Conservation (phyloP, 2,329 filamentous ascomycete genomes). For the Scedosporium dehoogii region DNA sequence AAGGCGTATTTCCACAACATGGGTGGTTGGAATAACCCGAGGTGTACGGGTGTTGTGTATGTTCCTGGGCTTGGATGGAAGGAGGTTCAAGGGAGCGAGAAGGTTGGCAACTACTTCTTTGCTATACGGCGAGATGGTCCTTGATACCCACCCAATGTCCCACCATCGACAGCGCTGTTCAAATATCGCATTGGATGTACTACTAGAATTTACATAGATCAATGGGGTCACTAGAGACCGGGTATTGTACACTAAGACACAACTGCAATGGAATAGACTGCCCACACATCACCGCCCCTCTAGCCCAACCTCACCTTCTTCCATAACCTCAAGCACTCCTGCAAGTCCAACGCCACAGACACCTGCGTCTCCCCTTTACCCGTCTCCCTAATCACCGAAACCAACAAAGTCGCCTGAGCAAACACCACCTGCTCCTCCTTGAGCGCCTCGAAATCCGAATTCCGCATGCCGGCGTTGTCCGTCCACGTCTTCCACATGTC, state of each 20-base stretch:
- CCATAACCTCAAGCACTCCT: constrained; percentile 46
- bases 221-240: not conserved
- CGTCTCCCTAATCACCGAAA: constrained; percentile 37
- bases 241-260: constrained; percentile 3
- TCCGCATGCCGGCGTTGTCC: constrained; percentile 43
- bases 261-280: not conserved
- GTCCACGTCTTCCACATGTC: constrained; percentile 45
- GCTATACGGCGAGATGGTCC: constrained; percentile 50
- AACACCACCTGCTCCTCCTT: constrained; percentile 29
- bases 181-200: not conserved
- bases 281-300: not conserved
- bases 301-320: constrained; percentile 40
- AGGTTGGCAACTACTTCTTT: constrained; percentile 93
- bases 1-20: constrained; percentile 41
- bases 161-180: not conserved
- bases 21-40: constrained; percentile 48
- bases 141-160: constrained; percentile 7
- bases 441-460: constrained; percentile 30
- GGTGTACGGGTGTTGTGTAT: constrained; percentile 76
- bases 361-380: constrained; percentile 32
- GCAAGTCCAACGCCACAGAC: constrained; percentile 39
- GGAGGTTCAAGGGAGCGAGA: constrained; percentile 70
- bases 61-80: constrained; percentile 86
- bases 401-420: constrained; percentile 35
- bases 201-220: not conserved